Percentiles rank a stretch among this genome's conserved stretches.
Conservation (phyloP, 2,329 filamentous ascomycete species). For the Stenocarpella maydis region DNA sequence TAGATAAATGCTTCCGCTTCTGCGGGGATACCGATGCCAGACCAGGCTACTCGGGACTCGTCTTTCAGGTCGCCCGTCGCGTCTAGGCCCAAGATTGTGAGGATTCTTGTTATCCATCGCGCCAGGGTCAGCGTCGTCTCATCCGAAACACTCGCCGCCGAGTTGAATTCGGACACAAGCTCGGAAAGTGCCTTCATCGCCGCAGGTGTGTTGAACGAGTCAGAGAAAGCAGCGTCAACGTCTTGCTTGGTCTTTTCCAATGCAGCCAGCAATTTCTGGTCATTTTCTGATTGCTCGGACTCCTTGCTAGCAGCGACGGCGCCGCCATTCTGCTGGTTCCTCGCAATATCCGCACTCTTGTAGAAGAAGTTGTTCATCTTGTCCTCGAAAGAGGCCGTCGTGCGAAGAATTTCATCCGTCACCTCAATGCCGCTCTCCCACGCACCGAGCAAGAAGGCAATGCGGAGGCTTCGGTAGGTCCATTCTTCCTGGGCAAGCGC, state of each 20-base stretch:
- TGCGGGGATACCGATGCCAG: slow-evolving; percentile 68
- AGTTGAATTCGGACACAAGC: slow-evolving; percentile 72
- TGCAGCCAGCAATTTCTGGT: slow-evolving; percentile 54
- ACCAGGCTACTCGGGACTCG: slow-evolving; percentile 65
- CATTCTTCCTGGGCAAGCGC: slow-evolving; percentile 73
- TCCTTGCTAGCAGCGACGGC: slow-evolving; percentile 5
- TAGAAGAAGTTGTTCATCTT: slow-evolving; percentile 62
- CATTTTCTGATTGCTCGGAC: slow-evolving; percentile 31
- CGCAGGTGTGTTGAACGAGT: slow-evolving; percentile 74
- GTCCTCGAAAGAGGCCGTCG: slow-evolving; percentile 69
- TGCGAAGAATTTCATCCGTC: slow-evolving; percentile 68
- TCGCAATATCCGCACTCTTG: slow-evolving; percentile 42
- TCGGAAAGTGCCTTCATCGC: slow-evolving; percentile 70
- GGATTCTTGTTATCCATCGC: slow-evolving; percentile 70
- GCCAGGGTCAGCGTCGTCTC: slow-evolving; percentile 50
- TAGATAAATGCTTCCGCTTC: slow-evolving; percentile 68
- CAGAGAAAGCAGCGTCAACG: slow-evolving; percentile 68
- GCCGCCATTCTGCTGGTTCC: slow-evolving; percentile 14
- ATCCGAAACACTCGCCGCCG: slow-evolving; percentile 39
- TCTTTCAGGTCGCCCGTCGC: slow-evolving; percentile 49
- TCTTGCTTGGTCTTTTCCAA: slow-evolving; percentile 63
- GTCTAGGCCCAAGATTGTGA: slow-evolving; percentile 72
- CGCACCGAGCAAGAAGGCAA: slow-evolving; percentile 72
- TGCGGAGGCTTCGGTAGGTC: slow-evolving; percentile 71
- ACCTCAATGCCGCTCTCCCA: slow-evolving; percentile 78